phyloP scores from a whole-genome alignment of 2,329 filamentous ascomycete genomes.

The Arthrobotrys sphaeroides region DNA sequence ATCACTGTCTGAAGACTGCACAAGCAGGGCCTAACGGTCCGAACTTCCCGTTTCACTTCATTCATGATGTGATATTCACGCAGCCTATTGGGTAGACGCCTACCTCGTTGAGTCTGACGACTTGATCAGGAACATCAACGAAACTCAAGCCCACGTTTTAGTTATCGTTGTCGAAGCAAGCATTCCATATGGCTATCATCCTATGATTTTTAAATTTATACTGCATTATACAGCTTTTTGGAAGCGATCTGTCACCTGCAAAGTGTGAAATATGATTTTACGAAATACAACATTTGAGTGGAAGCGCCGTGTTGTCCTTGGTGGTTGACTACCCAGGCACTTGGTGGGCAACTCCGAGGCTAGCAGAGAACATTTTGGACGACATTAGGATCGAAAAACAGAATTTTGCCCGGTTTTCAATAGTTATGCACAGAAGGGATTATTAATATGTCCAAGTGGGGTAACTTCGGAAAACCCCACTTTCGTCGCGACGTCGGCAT shows the following conservation, averaged over 20 bases:
- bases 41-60: conserved; percentile 39
- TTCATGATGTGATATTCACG: conserved; percentile 20
- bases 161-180: not conserved
- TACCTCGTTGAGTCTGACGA: not conserved
- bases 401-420: not conserved
- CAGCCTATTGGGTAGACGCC: not conserved
- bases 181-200: not conserved
- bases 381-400: not conserved
- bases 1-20: conserved; percentile 18
- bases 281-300: not conserved
- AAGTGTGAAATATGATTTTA: not conserved
- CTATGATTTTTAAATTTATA: not conserved
- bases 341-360: too few species aligned
- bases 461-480: not conserved
- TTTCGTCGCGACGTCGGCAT: not conserved
- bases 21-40: conserved; percentile 45
- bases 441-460: not conserved
- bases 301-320: not conserved
- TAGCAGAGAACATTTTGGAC: too few species aligned
- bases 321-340: not conserved
- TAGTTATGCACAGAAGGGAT: not conserved
- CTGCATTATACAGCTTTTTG: not conserved
- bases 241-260: not conserved
- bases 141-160: not conserved
- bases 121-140: not conserved